Evolutionary conservation across 2,329 filamentous ascomycete genomes (phyloP).

Genomic region (Talaromyces sp.): DNA sequence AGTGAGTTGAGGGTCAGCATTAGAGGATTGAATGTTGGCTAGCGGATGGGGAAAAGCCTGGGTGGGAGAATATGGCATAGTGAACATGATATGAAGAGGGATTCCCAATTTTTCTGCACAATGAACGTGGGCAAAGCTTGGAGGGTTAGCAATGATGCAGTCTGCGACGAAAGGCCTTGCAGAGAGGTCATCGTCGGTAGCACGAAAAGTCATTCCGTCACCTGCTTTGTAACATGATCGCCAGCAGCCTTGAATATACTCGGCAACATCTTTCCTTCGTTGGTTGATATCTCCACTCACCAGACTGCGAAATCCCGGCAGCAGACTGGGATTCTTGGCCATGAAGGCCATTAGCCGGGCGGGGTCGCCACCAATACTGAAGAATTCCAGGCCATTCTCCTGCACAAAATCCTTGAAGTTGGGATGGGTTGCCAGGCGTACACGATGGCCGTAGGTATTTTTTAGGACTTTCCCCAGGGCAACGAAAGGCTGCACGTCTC

Average conservation of each 20-base stretch:
- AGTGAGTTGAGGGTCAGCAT: slow-evolving; percentile 27
- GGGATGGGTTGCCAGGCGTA: slow-evolving; percentile 52
- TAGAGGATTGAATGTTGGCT: slow-evolving; percentile 43
- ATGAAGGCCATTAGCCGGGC: slow-evolving; percentile 52
- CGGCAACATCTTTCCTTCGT: slow-evolving; percentile 9
- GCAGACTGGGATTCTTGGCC: slow-evolving; percentile 49
- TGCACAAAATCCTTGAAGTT: neutral
- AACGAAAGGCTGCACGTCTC: slow-evolving; percentile 54
- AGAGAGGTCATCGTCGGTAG: neutral
- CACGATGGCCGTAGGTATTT: slow-evolving; percentile 55
- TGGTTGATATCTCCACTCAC: neutral
- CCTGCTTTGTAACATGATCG: slow-evolving; percentile 13
- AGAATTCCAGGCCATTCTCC: slow-evolving; percentile 53
- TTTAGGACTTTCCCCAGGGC: slow-evolving; percentile 53
- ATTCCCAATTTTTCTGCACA: slow-evolving; percentile 51
- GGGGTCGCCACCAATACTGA: slow-evolving; percentile 56
- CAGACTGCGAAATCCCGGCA: slow-evolving; percentile 22
- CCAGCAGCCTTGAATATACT: slow-evolving; percentile 13
- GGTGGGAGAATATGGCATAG: slow-evolving; percentile 47
- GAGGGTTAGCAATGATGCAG: slow-evolving; percentile 55
- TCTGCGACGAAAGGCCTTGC: slow-evolving; percentile 52
- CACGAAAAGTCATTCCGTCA: neutral
- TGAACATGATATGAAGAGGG: slow-evolving; percentile 53
- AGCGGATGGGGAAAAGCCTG: slow-evolving; percentile 48
- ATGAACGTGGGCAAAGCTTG: slow-evolving; percentile 52